Conservation (phyloP, 768 basidiomycete species). For the Termitomyces sp. region DNA sequence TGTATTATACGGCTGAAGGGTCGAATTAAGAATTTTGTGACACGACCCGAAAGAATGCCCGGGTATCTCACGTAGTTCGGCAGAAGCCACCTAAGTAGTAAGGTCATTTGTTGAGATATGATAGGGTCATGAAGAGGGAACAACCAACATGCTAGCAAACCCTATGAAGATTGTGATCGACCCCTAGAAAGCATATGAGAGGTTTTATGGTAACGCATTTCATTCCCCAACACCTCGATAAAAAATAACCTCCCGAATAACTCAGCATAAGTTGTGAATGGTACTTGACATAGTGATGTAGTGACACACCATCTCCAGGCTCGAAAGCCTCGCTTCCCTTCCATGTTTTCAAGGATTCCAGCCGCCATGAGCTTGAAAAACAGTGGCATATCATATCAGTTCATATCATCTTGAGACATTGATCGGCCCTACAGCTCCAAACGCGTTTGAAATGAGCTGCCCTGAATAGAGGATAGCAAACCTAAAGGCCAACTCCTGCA, state of each 20-base stretch:
- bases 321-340: constrained; percentile 60
- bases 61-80: constrained; percentile 51
- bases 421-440: constrained; percentile 48
- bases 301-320: constrained; percentile 64
- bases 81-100: constrained; percentile 44
- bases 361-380: constrained; percentile 59
- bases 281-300: background rate
- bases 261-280: background rate
- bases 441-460: constrained; percentile 61
- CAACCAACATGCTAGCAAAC: constrained; percentile 46
- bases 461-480: constrained; percentile 60
- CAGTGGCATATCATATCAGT: background rate
- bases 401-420: background rate
- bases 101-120: background rate
- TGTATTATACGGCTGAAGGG: constrained; percentile 55
- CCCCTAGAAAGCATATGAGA: constrained; percentile 38
- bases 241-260: constrained; percentile 54
- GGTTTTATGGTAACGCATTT: background rate
- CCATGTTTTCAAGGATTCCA: constrained; percentile 69
- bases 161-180: constrained; percentile 61
- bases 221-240: constrained; percentile 46
- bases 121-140: background rate
- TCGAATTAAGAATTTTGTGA: background rate
- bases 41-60: background rate
- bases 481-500: constrained; percentile 63